Evolutionary conservation across 73 alveolate species (phyloP), one percentile per base, ranked within the genome.

Genomic region (Paramecium bursaria): DNA sequence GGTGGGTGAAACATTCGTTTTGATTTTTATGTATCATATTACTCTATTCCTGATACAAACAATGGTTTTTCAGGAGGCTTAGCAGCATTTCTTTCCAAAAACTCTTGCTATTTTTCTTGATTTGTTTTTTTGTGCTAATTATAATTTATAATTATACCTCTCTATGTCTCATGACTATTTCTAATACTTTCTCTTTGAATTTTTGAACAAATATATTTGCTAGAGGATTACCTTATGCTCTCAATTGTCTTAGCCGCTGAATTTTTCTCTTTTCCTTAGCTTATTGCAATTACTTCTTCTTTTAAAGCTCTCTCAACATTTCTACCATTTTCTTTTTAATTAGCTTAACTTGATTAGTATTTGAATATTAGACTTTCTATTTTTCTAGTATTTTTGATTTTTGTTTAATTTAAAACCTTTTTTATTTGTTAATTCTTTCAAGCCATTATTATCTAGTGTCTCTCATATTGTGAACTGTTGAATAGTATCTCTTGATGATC

Each of bases 1-100:
- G 82, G 82, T 15, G 82, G 82, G 44, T 67, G 82, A 67, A 67
- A 67, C 6, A 57, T 47, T 67, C 57, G 33, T 44, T 67, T 31
- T 33, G 82, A 67, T 67, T 67, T 67, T 4, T 10, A 39, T 2
- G 35, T 33, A 67, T 67, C 82, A 67, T 33, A 67, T 1, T 25
- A 10, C 44, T 67, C 82, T 7, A 39, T 19, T 39, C 57, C 82
- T 4, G 44, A 39, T 15, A 11, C 44, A 44, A 39, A 67, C 9
- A 67, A 15, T 6, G 55, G 30, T 33, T 31, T 31, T 67, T 53
- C 50, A 67, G 82, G 82, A 4, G 82, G 82, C 27, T 67, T 67
- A 19, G 82, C 82, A 39, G 26, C 53, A 39, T 67, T 67, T 5
- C 82, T 31, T 33, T 67, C 4, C 23, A 67, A 42, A 19, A 67